Conservation (phyloP, 2,329 filamentous ascomycete species). For the Aspergillus tubingensis region DNA sequence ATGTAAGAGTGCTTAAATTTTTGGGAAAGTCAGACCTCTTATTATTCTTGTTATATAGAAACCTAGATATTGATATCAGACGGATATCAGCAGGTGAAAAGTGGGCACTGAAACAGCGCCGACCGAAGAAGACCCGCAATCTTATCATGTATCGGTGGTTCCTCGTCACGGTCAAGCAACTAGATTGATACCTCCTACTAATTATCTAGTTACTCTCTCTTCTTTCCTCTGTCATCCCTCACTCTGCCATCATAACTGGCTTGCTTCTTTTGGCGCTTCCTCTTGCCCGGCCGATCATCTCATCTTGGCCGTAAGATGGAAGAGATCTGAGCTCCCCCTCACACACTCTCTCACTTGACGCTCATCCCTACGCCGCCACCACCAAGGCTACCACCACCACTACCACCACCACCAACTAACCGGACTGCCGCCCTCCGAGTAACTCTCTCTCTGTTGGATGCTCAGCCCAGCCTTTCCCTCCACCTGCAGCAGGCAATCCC, state of each 20-base stretch:
- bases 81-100: no score
- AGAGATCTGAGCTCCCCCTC: not conserved
- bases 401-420: not conserved
- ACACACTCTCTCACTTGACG: not conserved
- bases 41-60: no score
- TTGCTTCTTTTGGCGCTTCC: not conserved
- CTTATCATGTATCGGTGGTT: conserved; percentile 8
- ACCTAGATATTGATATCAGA: no score
- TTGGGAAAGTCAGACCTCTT: no score
- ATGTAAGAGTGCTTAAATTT: not conserved
- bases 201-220: not conserved
- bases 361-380: not conserved
- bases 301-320: conserved; percentile 1
- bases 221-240: not conserved
- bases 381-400: no score
- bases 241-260: conserved; percentile 3
- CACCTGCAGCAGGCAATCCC: not conserved
- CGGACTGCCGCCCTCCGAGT: not conserved
- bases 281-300: not conserved
- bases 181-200: no score
- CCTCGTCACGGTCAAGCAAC: conserved; percentile 4
- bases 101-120: no score
- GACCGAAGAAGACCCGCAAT: not conserved
- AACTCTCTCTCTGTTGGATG: not conserved
- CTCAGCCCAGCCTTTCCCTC: not conserved